Evolutionary conservation across 371 early-diverging fungal genomes (phyloP), one percentile per base, ranked within the genome.

Genomic region (Basidiobolus meristosporus): DNA sequence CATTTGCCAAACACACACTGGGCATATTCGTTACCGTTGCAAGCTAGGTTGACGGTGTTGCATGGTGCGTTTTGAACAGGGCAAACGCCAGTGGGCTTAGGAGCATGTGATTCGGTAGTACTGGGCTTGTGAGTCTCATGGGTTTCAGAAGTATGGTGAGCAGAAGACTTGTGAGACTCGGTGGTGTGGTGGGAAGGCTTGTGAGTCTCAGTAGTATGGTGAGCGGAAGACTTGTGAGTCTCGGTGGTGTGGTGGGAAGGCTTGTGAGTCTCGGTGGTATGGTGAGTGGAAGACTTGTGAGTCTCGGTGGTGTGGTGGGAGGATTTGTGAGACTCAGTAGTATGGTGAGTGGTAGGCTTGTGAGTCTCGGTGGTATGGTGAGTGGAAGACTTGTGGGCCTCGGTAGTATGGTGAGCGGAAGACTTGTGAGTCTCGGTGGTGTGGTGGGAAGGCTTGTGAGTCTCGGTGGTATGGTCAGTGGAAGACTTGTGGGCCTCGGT

Each of bases 51-150:
- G 14, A 18, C 15, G 10, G 11, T 19, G 7, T 38, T 19, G 16
- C 43, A 43, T 18, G 43, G 37, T 20, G 21, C 31, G 11, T 37
- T 37, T 7, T 17, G 11, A 5, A 43, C 43, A 3, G 43, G 43
- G 18, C 36, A 43, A 17, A 6, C 3, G 7, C 19, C 36, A 19
- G 19, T 21, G 19, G 36, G 36, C 11, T 11, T 10, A 19, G 36
- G 36, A 17, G 36, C 19, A 16, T 16, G 36, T 3, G 36, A 2
- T 10, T 16, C 10, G 3, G 18, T 10, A 19, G 36, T 16, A 2
- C 10, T 36, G 3, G 9, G 36, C 11, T 16, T 10, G 10, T 15
- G 9, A 16, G 18, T 17, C 16, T 16, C 10, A 36, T 16, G 21
- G 10, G 36, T 11, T 26, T 26, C 26, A 26, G 26, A 5, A 26